Percentiles rank a stretch among this genome's conserved stretches.
Conservation (phyloP, 2,329 filamentous ascomycete genomes). For the Fusarium buxicola region DNA sequence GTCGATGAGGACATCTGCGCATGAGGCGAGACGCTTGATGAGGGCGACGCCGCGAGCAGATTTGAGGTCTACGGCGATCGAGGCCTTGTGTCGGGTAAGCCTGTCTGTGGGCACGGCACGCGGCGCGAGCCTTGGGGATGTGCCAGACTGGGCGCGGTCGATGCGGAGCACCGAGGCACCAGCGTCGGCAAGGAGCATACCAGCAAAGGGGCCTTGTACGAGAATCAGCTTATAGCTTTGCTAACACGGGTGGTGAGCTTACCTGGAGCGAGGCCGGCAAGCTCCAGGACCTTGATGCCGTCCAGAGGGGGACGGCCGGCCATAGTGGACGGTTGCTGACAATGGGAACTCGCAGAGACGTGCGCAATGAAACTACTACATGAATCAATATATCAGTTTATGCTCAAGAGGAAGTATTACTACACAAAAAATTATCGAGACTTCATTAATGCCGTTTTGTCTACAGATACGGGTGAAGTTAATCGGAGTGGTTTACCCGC, state of each 20-base stretch:
- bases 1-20: constrained; percentile 90
- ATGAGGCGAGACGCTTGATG: constrained; percentile 72
- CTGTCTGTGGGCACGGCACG: constrained; percentile 70
- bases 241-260: constrained; percentile 20
- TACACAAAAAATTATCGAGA: too few species aligned
- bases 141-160: constrained; percentile 70
- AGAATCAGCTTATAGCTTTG: not conserved
- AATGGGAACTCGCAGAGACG: not conserved
- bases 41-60: constrained; percentile 71
- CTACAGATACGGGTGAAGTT: not conserved
- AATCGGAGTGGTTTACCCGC: constrained; percentile 14
- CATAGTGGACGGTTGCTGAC: constrained; percentile 44
- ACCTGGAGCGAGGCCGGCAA: constrained; percentile 73
- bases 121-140: constrained; percentile 52
- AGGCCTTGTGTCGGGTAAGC: constrained; percentile 83
- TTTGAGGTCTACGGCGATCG: constrained; percentile 84
- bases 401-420: too few species aligned
- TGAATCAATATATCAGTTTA: not conserved
- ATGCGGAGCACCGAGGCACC: constrained; percentile 89
- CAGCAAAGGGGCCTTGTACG: constrained; percentile 81
- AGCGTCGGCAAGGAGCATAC: constrained; percentile 88
- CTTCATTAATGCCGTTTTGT: not conserved
- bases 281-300: constrained; percentile 68
- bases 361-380: not conserved
- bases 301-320: constrained; percentile 53